Percentiles rank a stretch among this genome's conserved stretches.
Conservation (phyloP, 495 filamentous ascomycete genomes). For the Poronia punctata region DNA sequence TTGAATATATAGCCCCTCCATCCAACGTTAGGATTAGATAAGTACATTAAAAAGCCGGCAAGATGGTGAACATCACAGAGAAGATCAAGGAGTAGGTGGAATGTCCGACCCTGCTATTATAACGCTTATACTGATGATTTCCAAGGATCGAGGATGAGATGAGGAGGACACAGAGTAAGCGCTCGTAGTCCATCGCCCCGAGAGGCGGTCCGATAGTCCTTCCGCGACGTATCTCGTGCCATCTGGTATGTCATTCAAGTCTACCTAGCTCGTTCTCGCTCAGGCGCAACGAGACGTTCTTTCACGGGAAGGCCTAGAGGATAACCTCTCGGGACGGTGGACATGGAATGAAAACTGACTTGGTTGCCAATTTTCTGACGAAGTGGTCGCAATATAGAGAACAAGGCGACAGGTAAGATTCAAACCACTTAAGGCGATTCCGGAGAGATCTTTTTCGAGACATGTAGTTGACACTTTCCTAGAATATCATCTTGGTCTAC, state of each 20-base stretch:
- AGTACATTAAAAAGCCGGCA: conserved; percentile 37
- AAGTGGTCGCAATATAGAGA: conserved; percentile 54
- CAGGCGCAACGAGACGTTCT: conserved; percentile 1
- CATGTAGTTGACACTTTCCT: conserved; percentile 10
- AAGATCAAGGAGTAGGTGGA: conserved; percentile 92
- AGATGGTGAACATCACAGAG: conserved; percentile 99
- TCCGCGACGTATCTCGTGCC: conserved; percentile 3
- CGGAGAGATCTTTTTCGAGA: not conserved
- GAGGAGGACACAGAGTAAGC: conserved; percentile 89
- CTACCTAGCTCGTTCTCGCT: not conserved
- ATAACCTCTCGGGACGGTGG: conserved; percentile 3
- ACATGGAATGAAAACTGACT: conserved; percentile 3
- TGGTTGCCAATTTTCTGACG: conserved; percentile 17
- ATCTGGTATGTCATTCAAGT: conserved; percentile 1
- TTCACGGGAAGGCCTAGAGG: not conserved
- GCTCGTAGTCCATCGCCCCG: conserved; percentile 12
- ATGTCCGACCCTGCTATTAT: not conserved
- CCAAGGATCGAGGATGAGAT: conserved; percentile 98
- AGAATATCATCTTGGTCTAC: conserved; percentile 97
- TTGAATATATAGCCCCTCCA: not conserved
- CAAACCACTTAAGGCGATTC: conserved; percentile 9
- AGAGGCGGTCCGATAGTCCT: not conserved
- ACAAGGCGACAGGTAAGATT: conserved; percentile 89
- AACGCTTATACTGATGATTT: conserved; percentile 16
- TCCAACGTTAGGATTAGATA: not conserved